phyloP scores from a whole-genome alignment of 176 grass and related monocot species.

The Triticum timopheevii region DNA sequence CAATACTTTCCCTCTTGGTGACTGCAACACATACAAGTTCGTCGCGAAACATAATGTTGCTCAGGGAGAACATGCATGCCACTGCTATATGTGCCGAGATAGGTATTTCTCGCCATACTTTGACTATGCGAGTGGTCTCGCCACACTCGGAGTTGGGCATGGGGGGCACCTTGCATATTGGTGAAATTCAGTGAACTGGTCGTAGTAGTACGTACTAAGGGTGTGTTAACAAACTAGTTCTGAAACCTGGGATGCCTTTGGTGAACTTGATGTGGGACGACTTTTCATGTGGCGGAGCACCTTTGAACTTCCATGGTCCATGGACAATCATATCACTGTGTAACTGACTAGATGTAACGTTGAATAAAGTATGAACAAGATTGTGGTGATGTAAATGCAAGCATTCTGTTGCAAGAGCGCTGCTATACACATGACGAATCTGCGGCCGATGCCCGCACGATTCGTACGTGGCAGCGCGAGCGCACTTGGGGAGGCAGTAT shows the following conservation, averaged over 20 bases:
- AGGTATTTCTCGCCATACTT: background rate
- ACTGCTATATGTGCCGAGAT: background rate
- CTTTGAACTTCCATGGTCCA: background rate
- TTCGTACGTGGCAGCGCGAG: no score
- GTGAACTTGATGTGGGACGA: background rate
- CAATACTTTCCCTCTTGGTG: background rate
- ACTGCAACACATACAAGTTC: background rate
- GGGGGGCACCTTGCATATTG: background rate
- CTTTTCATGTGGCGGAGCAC: background rate
- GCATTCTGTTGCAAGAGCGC: background rate
- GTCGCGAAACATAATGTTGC: background rate
- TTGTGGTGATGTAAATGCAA: background rate
- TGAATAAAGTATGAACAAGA: background rate
- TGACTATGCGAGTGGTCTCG: background rate
- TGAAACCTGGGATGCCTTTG: background rate
- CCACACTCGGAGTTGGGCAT: background rate
- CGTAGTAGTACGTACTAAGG: background rate
- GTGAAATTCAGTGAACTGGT: background rate
- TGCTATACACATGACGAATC: no score
- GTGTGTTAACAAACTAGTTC: background rate
- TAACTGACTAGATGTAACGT: background rate
- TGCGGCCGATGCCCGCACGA: no score
- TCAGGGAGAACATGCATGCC: background rate
- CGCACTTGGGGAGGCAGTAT: no score
- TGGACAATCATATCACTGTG: background rate